Percentiles rank a stretch among this genome's conserved stretches.
Evolutionary conservation across 768 basidiomycete genomes (phyloP).

Genomic region (Psilocybe cubensis): DNA sequence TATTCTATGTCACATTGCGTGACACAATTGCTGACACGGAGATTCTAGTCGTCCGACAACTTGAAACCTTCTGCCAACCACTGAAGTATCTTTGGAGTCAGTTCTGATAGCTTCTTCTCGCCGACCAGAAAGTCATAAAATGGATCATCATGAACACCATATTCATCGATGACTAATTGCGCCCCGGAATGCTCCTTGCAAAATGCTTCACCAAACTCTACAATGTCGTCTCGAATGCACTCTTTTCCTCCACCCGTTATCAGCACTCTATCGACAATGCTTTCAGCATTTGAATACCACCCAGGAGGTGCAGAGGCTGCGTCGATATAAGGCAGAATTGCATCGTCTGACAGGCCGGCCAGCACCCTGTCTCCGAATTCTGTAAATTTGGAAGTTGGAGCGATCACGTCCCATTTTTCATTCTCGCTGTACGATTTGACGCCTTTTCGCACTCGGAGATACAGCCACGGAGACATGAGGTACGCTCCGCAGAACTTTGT

Average conservation of each 20-base stretch:
- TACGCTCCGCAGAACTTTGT: constrained; percentile 28
- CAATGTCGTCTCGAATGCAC: constrained; percentile 28
- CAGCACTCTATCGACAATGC: constrained; percentile 26
- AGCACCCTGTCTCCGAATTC: constrained; percentile 26
- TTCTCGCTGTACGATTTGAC: constrained; percentile 11
- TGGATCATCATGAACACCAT: constrained; percentile 21
- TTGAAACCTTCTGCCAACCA: constrained; percentile 19
- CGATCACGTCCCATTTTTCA: constrained; percentile 11
- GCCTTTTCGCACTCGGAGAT: constrained; percentile 2
- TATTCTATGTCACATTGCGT: not conserved
- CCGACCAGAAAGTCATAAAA: constrained; percentile 19
- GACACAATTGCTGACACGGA: not conserved
- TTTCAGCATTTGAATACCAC: constrained; percentile 29
- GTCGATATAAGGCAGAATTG: constrained; percentile 26
- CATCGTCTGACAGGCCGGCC: constrained; percentile 25
- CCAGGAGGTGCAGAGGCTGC: constrained; percentile 21
- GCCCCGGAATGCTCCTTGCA: constrained; percentile 13
- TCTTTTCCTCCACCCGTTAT: constrained; percentile 30
- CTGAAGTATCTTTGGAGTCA: constrained; percentile 24
- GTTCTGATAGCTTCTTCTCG: constrained; percentile 20
- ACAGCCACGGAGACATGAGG: constrained; percentile 35
- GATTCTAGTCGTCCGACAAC: not conserved
- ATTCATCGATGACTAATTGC: constrained; percentile 15
- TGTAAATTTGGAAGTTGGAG: constrained; percentile 11
- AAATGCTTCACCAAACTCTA: constrained; percentile 17